A percentile compares a stretch with the other conserved stretches of the same genome.
These are phyloP conservation scores for Penicillium soppii DNA, from an alignment of 495 filamentous ascomycete species.

Conservation along the genomic window DNA sequence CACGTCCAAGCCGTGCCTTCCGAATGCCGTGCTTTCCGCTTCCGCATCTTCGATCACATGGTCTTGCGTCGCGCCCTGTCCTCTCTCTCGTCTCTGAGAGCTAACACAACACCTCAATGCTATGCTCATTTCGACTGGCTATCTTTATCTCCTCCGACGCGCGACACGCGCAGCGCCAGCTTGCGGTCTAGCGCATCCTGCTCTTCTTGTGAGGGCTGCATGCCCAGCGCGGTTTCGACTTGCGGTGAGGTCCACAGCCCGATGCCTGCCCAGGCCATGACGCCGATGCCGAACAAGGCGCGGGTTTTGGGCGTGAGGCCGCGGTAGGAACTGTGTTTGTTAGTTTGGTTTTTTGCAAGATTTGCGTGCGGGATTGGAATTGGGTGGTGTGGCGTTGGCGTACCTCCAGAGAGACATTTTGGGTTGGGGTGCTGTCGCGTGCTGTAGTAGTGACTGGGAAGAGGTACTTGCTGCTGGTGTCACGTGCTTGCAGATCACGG, in stretches of 20 bases:
- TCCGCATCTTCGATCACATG: no score
- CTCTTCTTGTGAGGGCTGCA: constrained; percentile 62
- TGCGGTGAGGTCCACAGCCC: constrained; percentile 58
- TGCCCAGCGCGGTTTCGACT: constrained; percentile 61
- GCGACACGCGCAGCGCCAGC: constrained; percentile 47
- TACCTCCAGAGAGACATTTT: constrained; percentile 45
- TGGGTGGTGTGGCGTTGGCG: neutral
- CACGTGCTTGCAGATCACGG: constrained; percentile 18
- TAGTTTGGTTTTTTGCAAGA: constrained; percentile 4
- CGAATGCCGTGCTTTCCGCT: no score
- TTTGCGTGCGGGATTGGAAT: neutral
- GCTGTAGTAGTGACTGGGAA: neutral
- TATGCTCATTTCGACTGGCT: constrained; percentile 11
- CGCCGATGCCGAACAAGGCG: constrained; percentile 60
- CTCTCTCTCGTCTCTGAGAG: no score
- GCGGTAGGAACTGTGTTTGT: constrained; percentile 53
- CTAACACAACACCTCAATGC: neutral
- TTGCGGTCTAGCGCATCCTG: constrained; percentile 52
- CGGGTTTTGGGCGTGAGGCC: constrained; percentile 60
- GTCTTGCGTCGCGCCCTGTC: neutral
- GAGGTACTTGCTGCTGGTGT: neutral
- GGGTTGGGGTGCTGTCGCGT: neutral
- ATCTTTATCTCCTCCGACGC: constrained; percentile 28
- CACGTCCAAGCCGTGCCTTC: no score
- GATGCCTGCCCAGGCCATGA: constrained; percentile 63